A percentile compares a stretch with the other conserved stretches of the same genome.
These are phyloP conservation scores for Zelonia costaricensis DNA, from an alignment of 208 protist genomes.

Conservation along the genomic window DNA sequence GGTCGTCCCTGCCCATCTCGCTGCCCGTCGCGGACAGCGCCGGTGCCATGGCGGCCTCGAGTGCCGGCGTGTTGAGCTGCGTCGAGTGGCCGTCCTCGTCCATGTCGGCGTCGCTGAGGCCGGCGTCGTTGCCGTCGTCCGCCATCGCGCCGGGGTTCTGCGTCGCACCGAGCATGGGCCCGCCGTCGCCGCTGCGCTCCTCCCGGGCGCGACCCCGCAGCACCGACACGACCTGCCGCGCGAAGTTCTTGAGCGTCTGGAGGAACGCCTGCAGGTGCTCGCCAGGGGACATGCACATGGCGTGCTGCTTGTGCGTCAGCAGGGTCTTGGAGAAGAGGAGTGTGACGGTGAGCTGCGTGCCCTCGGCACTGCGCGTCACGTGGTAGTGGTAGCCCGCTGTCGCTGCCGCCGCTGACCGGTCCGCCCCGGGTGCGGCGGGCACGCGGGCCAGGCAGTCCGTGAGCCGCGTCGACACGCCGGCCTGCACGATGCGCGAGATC, in stretches of 20 bases:
- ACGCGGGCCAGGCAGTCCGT: conserved; percentile 68
- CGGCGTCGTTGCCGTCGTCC: conserved; percentile 27
- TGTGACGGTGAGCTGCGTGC: conserved; percentile 55
- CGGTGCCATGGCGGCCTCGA: conserved; percentile 5
- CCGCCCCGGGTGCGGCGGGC: not conserved
- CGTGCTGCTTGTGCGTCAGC: conserved; percentile 40
- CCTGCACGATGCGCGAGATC: conserved; percentile 56
- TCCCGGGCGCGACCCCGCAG: conserved; percentile 50
- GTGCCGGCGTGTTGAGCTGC: conserved; percentile 21
- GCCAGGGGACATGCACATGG: conserved; percentile 75
- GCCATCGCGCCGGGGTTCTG: conserved; percentile 21
- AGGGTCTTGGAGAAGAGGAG: conserved; percentile 77
- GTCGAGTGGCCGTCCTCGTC: conserved; percentile 28
- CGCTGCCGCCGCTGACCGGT: not conserved
- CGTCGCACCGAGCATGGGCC: conserved; percentile 13
- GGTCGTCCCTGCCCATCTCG: conserved; percentile 15
- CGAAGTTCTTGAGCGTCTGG: conserved; percentile 56
- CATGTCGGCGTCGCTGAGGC: conserved; percentile 24
- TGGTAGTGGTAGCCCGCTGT: conserved; percentile 61
- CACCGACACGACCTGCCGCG: conserved; percentile 48
- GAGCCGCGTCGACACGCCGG: conserved; percentile 55
- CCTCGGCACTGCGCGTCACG: conserved; percentile 47
- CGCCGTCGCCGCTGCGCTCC: conserved; percentile 31
- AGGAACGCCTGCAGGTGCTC: conserved; percentile 75
- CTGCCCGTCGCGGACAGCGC: conserved; percentile 24